Conservation (phyloP, 805 yeast genomes). For the Candida sithepensis region DNA sequence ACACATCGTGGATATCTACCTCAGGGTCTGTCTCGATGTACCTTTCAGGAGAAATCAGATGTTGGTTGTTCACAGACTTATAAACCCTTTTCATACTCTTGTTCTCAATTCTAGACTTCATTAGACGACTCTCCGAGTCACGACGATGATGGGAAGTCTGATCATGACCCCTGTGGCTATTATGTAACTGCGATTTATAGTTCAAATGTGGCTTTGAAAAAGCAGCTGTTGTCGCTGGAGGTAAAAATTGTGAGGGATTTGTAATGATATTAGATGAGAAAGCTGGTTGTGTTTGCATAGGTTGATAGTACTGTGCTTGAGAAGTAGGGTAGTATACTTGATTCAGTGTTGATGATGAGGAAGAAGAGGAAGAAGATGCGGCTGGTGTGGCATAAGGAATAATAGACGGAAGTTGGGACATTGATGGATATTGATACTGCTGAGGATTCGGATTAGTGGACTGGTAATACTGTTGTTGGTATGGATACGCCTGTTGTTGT, state of each 20-base stretch:
- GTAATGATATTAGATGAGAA: neutral
- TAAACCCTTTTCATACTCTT: constrained; percentile 4
- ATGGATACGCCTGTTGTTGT: neutral
- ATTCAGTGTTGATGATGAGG: neutral
- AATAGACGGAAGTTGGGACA: neutral
- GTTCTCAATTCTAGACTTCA: neutral
- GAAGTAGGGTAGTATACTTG: constrained; percentile 1
- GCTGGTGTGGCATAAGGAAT: neutral
- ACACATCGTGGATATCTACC: constrained; percentile 20
- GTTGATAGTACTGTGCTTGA: neutral
- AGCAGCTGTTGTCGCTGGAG: neutral
- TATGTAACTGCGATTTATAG: constrained; percentile 1
- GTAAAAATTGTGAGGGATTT: neutral
- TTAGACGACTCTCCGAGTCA: neutral
- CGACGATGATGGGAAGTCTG: constrained; percentile 1
- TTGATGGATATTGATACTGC: neutral
- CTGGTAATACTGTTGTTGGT: neutral
- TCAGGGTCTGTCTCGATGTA: constrained; percentile 26
- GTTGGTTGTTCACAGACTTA: constrained; percentile 14
- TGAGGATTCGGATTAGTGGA: neutral
- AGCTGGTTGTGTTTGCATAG: neutral
- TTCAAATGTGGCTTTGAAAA: neutral
- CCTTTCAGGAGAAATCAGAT: constrained; percentile 9
- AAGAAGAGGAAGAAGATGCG: neutral
- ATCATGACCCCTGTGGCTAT: neutral